Evolutionary conservation across 257 asterid species (phyloP), one percentile per base, ranked within the genome.

Genomic region (Nicotiana obtusifolia): DNA sequence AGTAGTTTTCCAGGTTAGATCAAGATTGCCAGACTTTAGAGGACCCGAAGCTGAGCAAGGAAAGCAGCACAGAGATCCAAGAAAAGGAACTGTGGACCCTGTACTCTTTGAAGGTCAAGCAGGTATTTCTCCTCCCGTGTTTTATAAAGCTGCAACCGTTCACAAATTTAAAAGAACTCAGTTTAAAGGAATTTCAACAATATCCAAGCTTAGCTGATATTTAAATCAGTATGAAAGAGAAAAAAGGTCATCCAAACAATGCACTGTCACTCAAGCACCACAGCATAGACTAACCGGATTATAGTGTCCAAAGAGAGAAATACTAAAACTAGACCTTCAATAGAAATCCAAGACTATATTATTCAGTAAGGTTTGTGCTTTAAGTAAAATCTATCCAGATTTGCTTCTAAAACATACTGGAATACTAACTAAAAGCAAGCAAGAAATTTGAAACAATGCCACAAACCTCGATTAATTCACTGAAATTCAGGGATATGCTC

Each of bases 1-100:
- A 54, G 78, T 41, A 69, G 53, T 30, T 20, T 66, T 83, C 68
- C 82, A 62, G 59, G 75, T 26, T 81, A n/a, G 54, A 71, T 56
- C 30, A 68, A 3, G 33, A 62, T 76, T 73, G 24, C 60, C 33
- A 20, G 47, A 37, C 28, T 64, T 91, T 84, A 93, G 20, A 91
- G 97, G 22, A 95, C 97, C 4, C 92, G 93, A 80, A 95, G 97
- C 92, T 93, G 97, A 41, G 97, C 91, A 69, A 93, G 97, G 68
- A 95, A 92, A 64, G 99, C 95, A 6, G 98, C 95, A 82, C 98
- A 95, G 24, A 95, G 90, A 80, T 95, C 97, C 85, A 95, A 90
- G 83, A 93, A 95, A 67, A 92, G 93, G 78, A 93, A 85, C 77
- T 92, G 99, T 0, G 97, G 95, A 17, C 99, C 99, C 82, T 93